Percentiles rank a stretch among this genome's conserved stretches.
These are phyloP conservation scores for Ambrosia hybrid DNA, from an alignment of 140 eudicot species.

Conservation along the genomic window DNA sequence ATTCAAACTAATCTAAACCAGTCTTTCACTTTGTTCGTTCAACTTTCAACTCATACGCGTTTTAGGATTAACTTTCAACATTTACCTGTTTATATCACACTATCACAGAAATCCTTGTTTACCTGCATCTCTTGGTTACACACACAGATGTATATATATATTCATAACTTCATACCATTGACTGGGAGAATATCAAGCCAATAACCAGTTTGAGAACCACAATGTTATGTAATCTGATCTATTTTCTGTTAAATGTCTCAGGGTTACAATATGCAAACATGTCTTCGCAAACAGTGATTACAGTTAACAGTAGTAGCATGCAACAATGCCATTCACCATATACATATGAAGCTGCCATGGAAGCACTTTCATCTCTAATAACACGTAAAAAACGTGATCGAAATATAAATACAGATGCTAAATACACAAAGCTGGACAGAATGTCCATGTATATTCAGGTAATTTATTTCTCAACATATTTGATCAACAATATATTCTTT, in stretches of 20 bases:
- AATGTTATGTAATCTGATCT: not conserved
- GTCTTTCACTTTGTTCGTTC: too few relatives aligned
- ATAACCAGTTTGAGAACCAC: too few relatives aligned
- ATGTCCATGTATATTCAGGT: constrained; percentile 86
- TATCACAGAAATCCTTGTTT: too few relatives aligned
- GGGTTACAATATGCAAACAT: constrained; percentile 44
- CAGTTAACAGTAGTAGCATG: constrained; percentile 31
- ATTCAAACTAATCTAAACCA: too few relatives aligned
- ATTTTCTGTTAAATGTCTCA: constrained; percentile 20
- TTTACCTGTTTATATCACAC: too few relatives aligned
- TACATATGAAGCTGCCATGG: constrained; percentile 85
- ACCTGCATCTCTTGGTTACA: too few relatives aligned
- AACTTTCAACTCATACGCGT: too few relatives aligned
- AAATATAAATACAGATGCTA: constrained; percentile 30
- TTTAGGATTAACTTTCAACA: too few relatives aligned
- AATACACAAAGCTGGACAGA: constrained; percentile 70
- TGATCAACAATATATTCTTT: not conserved
- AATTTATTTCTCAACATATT: constrained; percentile 11
- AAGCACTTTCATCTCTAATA: constrained; percentile 89
- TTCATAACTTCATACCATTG: too few relatives aligned
- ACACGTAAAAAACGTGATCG: constrained; percentile 58
- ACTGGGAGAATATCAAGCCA: too few relatives aligned
- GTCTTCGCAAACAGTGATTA: constrained; percentile 46
- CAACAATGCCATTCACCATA: constrained; percentile 36
- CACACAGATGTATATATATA: too few relatives aligned